Evolutionary conservation across 1,284 basidiomycete genomes (phyloP), one percentile per base, ranked within the genome.

Genomic region (Fomitiporia mediterranea): DNA sequence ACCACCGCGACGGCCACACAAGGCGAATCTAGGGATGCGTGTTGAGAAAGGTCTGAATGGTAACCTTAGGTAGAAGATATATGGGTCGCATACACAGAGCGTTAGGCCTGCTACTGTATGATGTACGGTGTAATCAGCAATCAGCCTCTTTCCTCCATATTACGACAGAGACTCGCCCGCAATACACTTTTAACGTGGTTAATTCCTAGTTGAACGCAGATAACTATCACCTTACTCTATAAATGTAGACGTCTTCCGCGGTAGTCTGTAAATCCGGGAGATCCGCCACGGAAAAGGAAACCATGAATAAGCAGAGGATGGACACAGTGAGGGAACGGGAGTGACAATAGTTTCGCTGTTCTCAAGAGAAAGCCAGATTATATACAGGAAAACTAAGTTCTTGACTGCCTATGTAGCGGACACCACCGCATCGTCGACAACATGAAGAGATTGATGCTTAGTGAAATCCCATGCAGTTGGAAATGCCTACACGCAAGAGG

Each of bases 1-100:
- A 47, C 55, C 48, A 52, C 32, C 42, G 32, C 19, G 55, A 44
- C 8, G 55, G 49, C 55, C 55, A 56, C 4, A 56, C 49, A 25
- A 51, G 43, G n/a, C 40, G 28, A 9, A 43, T 56, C 55, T 56
- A 32, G 28, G 13, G 23, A 28, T 25, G 37, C 4, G 9, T 25
- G 23, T 15, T 2, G 23, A 23, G 23, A 21, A 23, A 11, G 25
- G 9, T 34, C 27, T 13, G 32, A 37, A n/a, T 11, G 32, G 25
- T 3, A 35, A 13, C 47, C 11, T n/a, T 37, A 17, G 4, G 5
- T 37, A 15, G 23, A 9, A 38, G 6, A 9, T n/a, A 21, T 23
- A 37, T 35, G 17, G 17, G 6, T 9, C 48, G 37, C 48, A 13
- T 50, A 50, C 48, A 15, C 35, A 39, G 48, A 50, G 15, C 4